Evolutionary conservation across 306 rosid genomes (phyloP), one percentile per base, ranked within the genome.

Genomic region (Notholithocarpus densiflorus): DNA sequence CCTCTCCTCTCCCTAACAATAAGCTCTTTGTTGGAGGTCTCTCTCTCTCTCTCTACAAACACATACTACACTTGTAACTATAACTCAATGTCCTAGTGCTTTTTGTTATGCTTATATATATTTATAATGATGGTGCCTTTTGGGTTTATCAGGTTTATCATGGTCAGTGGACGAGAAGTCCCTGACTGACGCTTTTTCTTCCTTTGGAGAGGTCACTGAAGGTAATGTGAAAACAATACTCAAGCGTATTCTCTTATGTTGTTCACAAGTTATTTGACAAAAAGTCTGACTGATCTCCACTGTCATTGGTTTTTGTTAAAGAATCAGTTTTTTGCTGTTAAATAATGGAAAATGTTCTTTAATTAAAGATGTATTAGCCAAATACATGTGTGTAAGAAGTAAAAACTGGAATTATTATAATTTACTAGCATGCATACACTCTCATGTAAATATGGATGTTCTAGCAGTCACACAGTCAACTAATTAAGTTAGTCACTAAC

Each of bases 131-230:
- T 55, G 6, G 31, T 71, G 69, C 66, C 55, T 75, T 70, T 6
- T 79, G 75, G 52, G 27, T 72, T 37, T 82, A 88, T 74, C 91
- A 92, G 97, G 96, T 2, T 71, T 91, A 79, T 93, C 98, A 55
- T 93, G 95, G 97, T 93, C 97, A 0, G 85, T 92, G 76, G 97
- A 92, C 61, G 97, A 93, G 86, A 92, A 87, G 78, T 89, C 91
- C 52, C 82, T 93, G 75, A 86, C 85, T 79, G 93, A 91, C 23
- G 93, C 98, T 75, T 93, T 93, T 86, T 86, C 95, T 85, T 89
- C 95, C 6, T 93, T 85, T 76, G 98, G 97, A 31, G 89, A 89
- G 24, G 98, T 91, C 75, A 85, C 89, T 51, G 98, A 89, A 87
- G 91, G 98, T 93, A 80, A 24, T 15, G 5, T 48, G 11, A 52